phyloP scores from a whole-genome alignment of 805 yeast species.

The Kuraishia floccosa region DNA sequence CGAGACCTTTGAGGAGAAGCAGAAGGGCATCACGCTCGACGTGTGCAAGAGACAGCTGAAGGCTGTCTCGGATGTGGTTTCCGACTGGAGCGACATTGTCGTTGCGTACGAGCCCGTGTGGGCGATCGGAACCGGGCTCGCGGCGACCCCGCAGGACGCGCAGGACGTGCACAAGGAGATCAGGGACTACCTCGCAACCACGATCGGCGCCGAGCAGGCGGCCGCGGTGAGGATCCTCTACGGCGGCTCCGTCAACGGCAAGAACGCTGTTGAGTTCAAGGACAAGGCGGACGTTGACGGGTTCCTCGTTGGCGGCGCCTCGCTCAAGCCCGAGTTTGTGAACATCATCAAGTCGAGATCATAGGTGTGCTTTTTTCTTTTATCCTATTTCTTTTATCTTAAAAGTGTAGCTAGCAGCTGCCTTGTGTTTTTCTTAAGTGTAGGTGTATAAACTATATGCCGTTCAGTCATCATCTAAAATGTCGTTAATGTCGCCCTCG shows the following conservation, averaged over 20 bases:
- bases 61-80: slow-evolving; percentile 72
- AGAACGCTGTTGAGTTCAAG: slow-evolving; percentile 82
- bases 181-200: slow-evolving; percentile 69
- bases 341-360: slow-evolving; percentile 90
- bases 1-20: slow-evolving; percentile 93
- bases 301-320: slow-evolving; percentile 99
- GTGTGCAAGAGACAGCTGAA: slow-evolving; percentile 84
- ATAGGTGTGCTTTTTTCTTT: too few relatives aligned
- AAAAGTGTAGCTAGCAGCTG: too few relatives aligned
- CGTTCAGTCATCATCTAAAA: too few relatives aligned
- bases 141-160: slow-evolving; percentile 98
- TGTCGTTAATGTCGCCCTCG: too few relatives aligned
- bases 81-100: slow-evolving; percentile 87
- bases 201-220: slow-evolving; percentile 74
- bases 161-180: slow-evolving; percentile 87
- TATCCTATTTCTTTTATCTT: too few relatives aligned
- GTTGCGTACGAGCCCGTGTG: slow-evolving; percentile 99
- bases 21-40: slow-evolving; percentile 74
- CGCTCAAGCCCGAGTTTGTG: slow-evolving; percentile 94
- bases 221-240: slow-evolving; percentile 79
- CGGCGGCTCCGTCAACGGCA: slow-evolving; percentile 98
- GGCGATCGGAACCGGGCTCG: slow-evolving; percentile 99
- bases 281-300: slow-evolving; percentile 94
- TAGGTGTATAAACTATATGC: too few relatives aligned
- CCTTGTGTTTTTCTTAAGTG: too few relatives aligned